phyloP scores from a whole-genome alignment of 257 asterid species.

The Linaria vulgaris region DNA sequence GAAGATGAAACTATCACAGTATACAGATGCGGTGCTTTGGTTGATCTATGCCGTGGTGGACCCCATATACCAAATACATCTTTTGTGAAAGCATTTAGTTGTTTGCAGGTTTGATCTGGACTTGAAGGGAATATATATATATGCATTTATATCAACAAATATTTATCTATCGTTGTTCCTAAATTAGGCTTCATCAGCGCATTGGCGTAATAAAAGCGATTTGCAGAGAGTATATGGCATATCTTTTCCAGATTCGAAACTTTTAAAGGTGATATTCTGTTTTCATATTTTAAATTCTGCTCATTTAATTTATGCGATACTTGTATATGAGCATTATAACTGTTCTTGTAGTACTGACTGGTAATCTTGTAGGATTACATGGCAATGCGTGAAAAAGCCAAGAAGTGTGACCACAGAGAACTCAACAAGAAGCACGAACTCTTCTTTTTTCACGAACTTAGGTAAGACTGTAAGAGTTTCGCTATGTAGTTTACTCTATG shows the following conservation, averaged over 20 bases:
- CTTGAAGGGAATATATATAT: constrained; percentile 1
- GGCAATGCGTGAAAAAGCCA: constrained; percentile 91
- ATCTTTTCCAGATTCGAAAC: constrained; percentile 88
- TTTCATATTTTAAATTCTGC: constrained; percentile 6
- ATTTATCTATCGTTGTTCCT: constrained; percentile 19
- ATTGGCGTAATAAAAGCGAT: constrained; percentile 98
- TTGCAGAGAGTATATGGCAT: constrained; percentile 98
- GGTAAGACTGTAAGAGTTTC: constrained; percentile 57
- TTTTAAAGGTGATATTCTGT: constrained; percentile 63
- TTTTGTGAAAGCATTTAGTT: constrained; percentile 87
- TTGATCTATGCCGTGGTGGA: constrained; percentile 98
- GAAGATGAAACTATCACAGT: constrained; percentile 94
- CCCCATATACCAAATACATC: constrained; percentile 97
- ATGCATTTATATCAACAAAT: constrained; percentile 7
- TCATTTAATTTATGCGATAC: constrained; percentile 13
- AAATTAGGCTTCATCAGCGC: constrained; percentile 90
- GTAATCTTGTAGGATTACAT: constrained; percentile 68
- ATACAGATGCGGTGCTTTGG: constrained; percentile 95
- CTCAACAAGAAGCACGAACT: constrained; percentile 95
- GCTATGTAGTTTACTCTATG: constrained; percentile 5
- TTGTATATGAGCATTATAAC: constrained; percentile 20
- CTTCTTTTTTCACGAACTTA: constrained; percentile 93
- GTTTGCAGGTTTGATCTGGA: constrained; percentile 69
- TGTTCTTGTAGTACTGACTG: constrained; percentile 22
- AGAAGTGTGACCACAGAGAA: constrained; percentile 97